Base-by-base conservation (phyloP, 1,284 basidiomycete genomes). In the Papiliotrema terrestris region DNA sequence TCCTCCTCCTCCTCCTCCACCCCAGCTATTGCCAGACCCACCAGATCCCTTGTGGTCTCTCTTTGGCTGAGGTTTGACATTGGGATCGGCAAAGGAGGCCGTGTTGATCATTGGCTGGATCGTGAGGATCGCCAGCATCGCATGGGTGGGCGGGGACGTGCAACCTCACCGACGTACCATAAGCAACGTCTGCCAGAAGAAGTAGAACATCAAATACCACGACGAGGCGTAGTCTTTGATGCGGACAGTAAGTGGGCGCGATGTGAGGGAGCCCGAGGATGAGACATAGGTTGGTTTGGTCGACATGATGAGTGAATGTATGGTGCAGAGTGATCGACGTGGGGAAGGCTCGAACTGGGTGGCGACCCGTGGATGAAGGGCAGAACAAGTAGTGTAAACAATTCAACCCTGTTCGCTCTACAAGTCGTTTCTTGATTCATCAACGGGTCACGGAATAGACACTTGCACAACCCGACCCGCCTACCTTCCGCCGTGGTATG, bases 171-270 rank as follows among this genome's bases (percentile, higher is more conserved):
- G 13, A 64, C 69, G 55, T 43, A 73, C 73, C n/a, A 66, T 62
- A 25, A 73, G 52, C 0, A 75, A 57, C 11, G 73, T 75, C 52
- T 71, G 68, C 20, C 69, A 52, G 60, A 72, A 74, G 45, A 73
- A 62, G 49, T 70, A 73, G 6, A 54, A 51, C 14, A 73, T 35
- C 6, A 54, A 55, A 1, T 43, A 58, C 22, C 53, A 60, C 37
- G 61, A 58, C 14, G 49, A 43, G 4, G 56, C 43, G 2, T 54
- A 45, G 13, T 58, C 51, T 8, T 56, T 54, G 17, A 71, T 22
- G 6, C 62, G 59, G 45, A 52, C 57, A 2, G 58, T 59, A 13
- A 71, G 48, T 2, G 73, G 71, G n/a, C 61, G 60, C 13, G 58
- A 20, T 8, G 58, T 57, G 9, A 74, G 54, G 2, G 63, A 58